A percentile compares a stretch with the other conserved stretches of the same genome.
Evolutionary conservation across 148 eudicot species (phyloP).

Genomic region (Fagopyrum homotropicum): DNA sequence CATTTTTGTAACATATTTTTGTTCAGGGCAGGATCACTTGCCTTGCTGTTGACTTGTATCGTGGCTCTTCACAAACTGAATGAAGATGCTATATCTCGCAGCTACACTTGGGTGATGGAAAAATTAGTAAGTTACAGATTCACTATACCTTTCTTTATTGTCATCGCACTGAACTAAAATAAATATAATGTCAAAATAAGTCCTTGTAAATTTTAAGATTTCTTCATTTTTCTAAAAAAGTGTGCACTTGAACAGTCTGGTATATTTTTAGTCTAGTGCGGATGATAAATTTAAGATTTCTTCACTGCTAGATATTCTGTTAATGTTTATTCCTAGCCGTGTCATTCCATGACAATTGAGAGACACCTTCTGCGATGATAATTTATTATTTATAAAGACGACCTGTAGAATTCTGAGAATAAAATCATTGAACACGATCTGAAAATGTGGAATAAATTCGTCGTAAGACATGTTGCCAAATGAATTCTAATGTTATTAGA

Average conservation of each 20-base stretch:
- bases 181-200: background rate
- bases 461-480: constrained; percentile 7
- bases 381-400: background rate
- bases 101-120: background rate
- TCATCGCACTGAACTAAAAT: background rate
- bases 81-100: background rate
- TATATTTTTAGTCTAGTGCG: background rate
- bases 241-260: too few relatives aligned
- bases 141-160: background rate
- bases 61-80: constrained; percentile 12
- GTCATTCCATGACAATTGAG: constrained; percentile 3
- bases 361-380: constrained; percentile 6
- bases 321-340: background rate
- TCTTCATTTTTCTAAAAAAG: background rate
- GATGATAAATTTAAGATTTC: background rate
- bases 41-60: constrained; percentile 19
- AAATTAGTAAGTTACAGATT: background rate
- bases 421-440: background rate
- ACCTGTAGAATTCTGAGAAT: background rate
- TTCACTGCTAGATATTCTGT: constrained; percentile 6
- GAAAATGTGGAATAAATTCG: constrained; percentile 25
- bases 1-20: background rate
- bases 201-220: background rate
- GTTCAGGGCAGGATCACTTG: background rate
- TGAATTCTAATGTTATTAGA: background rate